Evolutionary conservation across 768 basidiomycete genomes (phyloP), one percentile per base, ranked within the genome.

Genomic region (Auriscalpium orientale): DNA sequence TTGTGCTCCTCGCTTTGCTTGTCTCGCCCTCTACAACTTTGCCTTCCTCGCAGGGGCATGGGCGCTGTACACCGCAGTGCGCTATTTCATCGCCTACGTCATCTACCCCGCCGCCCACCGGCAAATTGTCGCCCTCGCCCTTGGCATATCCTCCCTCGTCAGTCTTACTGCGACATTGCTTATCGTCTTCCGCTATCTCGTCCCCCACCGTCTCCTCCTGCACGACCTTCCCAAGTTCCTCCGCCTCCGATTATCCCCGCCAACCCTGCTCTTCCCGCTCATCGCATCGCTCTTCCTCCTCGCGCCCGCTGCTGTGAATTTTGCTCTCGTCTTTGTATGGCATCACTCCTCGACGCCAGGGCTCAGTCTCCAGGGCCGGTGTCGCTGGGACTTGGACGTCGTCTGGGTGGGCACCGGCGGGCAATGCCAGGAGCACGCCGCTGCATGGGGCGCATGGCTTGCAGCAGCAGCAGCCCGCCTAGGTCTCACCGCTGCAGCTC

Each of bases 321-420:
- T 87, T 43, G 76, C 71, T 8, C 67, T 89, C 20, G 71, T 83
- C 43, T 73, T 76, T 44, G 51, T 76, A 9, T 86, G 84, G 85
- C 76, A 73, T 60, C 67, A 72, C 20, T 65, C 73, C 10, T 50
- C 72, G 2, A 67, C 73, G 53, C 38, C 66, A 33, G 72, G 72
- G 53, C 58, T 79, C 46, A 69, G 71, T 53, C 62, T 72, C 38
- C 66, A 64, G 21, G 66, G 67, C 46, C 76, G 81, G n/a, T 89
- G 88, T 57, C 68, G 70, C 46, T 74, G 85, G 70, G 83, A 87
- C 58, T 71, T 88, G 45, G 88, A 89, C 64, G 72, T 83, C 45
- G 70, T 83, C 10, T 90, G 88, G 88, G 76, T 80, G 5, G 71
- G 74, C 12, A 63, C 64, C 0, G 70, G 66, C 57, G 48, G 62